A percentile compares a stretch with the other conserved stretches of the same genome.
Evolutionary conservation across 2,329 filamentous ascomycete genomes (phyloP).

Genomic region (Fusarium abutilonis): DNA sequence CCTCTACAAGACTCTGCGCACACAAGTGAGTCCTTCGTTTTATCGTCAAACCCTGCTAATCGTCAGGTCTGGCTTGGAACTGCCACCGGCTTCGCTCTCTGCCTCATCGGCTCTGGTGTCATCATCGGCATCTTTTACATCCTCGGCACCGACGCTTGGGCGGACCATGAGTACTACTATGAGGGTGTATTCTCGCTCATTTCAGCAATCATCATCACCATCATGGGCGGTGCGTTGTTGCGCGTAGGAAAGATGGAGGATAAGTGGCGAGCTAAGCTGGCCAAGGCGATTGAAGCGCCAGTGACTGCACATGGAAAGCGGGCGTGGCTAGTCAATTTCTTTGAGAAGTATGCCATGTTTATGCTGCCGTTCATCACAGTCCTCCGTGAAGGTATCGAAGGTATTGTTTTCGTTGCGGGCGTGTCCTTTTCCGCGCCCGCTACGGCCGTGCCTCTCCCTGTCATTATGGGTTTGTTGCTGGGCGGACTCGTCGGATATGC

Average conservation of each 20-base stretch:
- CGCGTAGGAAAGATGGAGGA: conserved; percentile 84
- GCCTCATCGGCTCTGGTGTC: conserved; percentile 70
- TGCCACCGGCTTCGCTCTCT: conserved; percentile 58
- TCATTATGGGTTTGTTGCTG: conserved; percentile 74
- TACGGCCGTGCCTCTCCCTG: conserved; percentile 78
- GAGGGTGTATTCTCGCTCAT: conserved; percentile 82
- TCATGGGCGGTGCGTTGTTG: conserved; percentile 83
- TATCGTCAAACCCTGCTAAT: neutral
- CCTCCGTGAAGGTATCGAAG: conserved; percentile 84
- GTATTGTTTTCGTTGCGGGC: conserved; percentile 87
- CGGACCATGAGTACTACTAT: conserved; percentile 78
- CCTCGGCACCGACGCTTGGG: conserved; percentile 74
- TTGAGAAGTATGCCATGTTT: conserved; percentile 88
- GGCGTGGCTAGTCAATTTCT: conserved; percentile 67
- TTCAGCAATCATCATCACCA: conserved; percentile 82
- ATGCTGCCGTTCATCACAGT: conserved; percentile 87
- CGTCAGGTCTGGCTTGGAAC: conserved; percentile 66
- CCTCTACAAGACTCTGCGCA: conserved; percentile 73
- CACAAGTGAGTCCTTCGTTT: conserved; percentile 61
- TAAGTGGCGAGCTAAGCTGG: conserved; percentile 86
- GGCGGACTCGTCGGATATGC: conserved; percentile 75
- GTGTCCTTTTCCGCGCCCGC: conserved; percentile 82
- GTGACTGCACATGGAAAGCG: conserved; percentile 56
- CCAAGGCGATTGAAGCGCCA: conserved; percentile 70
- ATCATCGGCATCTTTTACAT: conserved; percentile 79